Evolutionary conservation across 352 stramenopile species (phyloP).

Genomic region (Plasmopara muralis): DNA sequence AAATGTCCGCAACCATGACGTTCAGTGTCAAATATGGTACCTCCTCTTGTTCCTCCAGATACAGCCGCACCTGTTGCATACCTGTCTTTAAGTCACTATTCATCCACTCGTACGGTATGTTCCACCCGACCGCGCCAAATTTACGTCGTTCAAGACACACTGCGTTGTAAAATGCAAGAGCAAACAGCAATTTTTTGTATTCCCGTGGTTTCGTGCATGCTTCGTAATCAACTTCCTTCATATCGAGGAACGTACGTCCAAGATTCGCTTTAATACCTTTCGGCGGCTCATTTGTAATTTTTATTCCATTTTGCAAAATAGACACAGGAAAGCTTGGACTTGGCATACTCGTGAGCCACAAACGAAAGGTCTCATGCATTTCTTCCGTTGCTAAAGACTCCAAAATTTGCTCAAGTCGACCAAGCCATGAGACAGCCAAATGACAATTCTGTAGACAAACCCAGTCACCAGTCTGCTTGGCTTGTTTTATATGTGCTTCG

Average conservation of each 20-base stretch:
- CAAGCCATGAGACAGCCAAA: constrained; percentile 87
- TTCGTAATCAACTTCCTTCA: constrained; percentile 88
- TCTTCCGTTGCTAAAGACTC: constrained; percentile 63
- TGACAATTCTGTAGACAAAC: constrained; percentile 95
- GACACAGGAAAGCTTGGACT: constrained; percentile 87
- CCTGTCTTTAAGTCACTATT: constrained; percentile 93
- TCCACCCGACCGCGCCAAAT: constrained; percentile 93
- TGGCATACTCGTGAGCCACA: constrained; percentile 94
- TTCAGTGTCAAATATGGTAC: constrained; percentile 93
- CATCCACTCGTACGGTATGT: constrained; percentile 96
- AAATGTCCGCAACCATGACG: constrained; percentile 93
- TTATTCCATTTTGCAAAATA: constrained; percentile 94
- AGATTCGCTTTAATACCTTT: constrained; percentile 90
- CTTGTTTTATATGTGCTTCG: constrained; percentile 88
- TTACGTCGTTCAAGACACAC: constrained; percentile 92
- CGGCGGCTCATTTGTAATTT: constrained; percentile 93
- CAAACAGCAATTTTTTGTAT: constrained; percentile 91
- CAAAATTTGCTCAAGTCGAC: constrained; percentile 84
- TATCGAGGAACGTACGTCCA: constrained; percentile 88
- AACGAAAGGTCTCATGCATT: constrained; percentile 84
- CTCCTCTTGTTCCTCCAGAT: constrained; percentile 90
- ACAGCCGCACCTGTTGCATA: constrained; percentile 89
- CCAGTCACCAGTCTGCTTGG: constrained; percentile 87
- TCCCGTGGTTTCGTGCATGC: constrained; percentile 76
- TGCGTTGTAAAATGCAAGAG: constrained; percentile 92